Conservation (phyloP, 805 yeast species). For the Nakazawaea pomicola region DNA sequence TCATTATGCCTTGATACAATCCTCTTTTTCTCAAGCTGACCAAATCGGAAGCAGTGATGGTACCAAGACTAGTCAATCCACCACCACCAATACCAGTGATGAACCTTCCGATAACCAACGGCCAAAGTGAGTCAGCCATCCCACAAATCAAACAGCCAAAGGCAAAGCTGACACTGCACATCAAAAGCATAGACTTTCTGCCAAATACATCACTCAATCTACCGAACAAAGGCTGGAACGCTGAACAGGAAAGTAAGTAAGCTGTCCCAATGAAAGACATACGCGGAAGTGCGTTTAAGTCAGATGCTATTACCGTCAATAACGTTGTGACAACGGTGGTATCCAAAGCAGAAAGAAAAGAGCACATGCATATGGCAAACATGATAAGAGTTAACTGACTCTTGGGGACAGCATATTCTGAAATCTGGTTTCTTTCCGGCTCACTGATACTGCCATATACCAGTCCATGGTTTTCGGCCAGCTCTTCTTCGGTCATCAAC, state of each 20-base stretch:
- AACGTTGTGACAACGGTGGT: conserved; percentile 52
- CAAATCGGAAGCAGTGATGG: conserved; percentile 72
- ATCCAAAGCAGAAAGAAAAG: conserved; percentile 44
- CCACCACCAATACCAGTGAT: conserved; percentile 89
- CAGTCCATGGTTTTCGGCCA: conserved; percentile 3
- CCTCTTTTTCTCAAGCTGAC: conserved; percentile 77
- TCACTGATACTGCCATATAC: conserved; percentile 1
- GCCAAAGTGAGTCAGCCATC: conserved; percentile 33
- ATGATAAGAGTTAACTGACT: conserved; percentile 6
- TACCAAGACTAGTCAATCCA: conserved; percentile 70
- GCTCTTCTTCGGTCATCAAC: conserved; percentile 9
- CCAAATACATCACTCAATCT: conserved; percentile 52
- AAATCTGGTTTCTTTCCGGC: conserved; percentile 1
- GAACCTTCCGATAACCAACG: conserved; percentile 52
- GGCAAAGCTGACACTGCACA: conserved; percentile 28
- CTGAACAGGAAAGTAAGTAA: conserved; percentile 36
- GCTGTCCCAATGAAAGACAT: conserved; percentile 38
- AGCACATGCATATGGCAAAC: conserved; percentile 13
- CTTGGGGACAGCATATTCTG: conserved; percentile 8
- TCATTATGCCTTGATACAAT: conserved; percentile 76
- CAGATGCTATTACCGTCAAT: conserved; percentile 46
- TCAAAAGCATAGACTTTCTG: conserved; percentile 32
- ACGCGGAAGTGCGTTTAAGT: conserved; percentile 39
- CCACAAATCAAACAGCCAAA: conserved; percentile 40
- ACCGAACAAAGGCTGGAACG: conserved; percentile 53